Percentiles rank a stretch among this genome's conserved stretches.
Evolutionary conservation across 176 grass and related monocot species (phyloP).

Genomic region (Pharus latifolius): DNA sequence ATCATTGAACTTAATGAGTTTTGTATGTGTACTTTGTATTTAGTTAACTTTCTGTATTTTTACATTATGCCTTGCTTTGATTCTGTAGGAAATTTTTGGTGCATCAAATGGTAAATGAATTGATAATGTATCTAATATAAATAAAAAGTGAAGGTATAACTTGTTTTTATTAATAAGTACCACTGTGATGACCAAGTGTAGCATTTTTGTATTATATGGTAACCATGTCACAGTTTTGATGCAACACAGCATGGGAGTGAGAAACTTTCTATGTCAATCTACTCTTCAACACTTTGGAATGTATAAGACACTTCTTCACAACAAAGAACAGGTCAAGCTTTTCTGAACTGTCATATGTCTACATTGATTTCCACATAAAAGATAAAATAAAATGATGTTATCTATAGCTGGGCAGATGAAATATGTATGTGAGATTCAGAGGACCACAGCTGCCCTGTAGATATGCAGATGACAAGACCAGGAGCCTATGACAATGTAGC

Average conservation of each 20-base stretch:
- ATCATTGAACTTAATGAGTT: neutral
- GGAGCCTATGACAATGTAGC: neutral
- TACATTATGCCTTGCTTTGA: neutral
- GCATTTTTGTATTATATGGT: neutral
- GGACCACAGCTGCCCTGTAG: neutral
- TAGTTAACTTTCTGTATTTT: neutral
- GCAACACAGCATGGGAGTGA: neutral
- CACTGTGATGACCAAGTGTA: neutral
- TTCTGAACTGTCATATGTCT: neutral
- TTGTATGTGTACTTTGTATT: neutral
- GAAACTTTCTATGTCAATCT: neutral
- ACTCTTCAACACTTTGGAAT: neutral
- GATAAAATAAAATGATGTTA: neutral
- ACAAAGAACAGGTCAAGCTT: neutral
- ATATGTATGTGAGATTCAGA: neutral
- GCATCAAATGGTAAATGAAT: neutral
- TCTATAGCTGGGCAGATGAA: neutral
- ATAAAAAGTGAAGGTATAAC: neutral
- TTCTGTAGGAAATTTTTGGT: neutral
- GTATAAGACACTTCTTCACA: neutral
- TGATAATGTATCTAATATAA: neutral
- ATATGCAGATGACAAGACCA: conserved; percentile 3
- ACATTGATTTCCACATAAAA: conserved; percentile 5
- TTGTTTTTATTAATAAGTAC: neutral
- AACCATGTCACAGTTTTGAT: neutral